Base-by-base conservation (phyloP, 176 grass and related monocot species). In the Hordeum marinum region DNA sequence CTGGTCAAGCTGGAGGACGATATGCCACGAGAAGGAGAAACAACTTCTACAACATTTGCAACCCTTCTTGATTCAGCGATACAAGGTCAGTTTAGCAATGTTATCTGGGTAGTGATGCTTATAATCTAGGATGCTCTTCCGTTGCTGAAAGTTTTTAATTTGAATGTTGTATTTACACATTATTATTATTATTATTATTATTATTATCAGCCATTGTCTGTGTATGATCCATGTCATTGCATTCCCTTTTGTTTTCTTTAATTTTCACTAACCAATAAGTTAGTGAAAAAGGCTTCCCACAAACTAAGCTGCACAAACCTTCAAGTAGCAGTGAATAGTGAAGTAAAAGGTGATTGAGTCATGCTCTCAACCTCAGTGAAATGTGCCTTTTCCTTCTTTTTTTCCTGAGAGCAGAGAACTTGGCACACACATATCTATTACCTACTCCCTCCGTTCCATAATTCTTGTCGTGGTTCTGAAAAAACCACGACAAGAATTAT, bases 21-120 rank as follows among this genome's bases (percentile, higher is more conserved):
- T 35, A 65, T 85, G 66, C 59, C 84, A 41, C 66, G 43, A 74
- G 91, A 92, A 69, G 90, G 90, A 78, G 89, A 91, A 45, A 89
- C 81, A 11, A 87, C 90, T 45, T 98, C 67, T 89, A 89, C 87
- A 55, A 78, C 82, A 27, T 98, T 95, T 87, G 91, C 93, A 42
- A 94, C 96, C 31, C 96, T 95, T 76, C 89, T 98, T 82, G 96
- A 98, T 86, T 95, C 96, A 83, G 93, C 93, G 21, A 87, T 90
- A 48, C 96, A 98, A 92, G 96, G 96, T 98, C 86, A 42, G 79
- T 89, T 45, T 35, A 40, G 7, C 20, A 43, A 48, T 63, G 7
- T 42, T 25, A 26, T 65, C 9, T 57, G 13, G 24, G 60, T 27
- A 31, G 6, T 14, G 43, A 62, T 20, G 42, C 46, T 17, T 61